Evolutionary conservation across 192 early-diverging fungal species (phyloP).

Genomic region (Diversispora eburnea): DNA sequence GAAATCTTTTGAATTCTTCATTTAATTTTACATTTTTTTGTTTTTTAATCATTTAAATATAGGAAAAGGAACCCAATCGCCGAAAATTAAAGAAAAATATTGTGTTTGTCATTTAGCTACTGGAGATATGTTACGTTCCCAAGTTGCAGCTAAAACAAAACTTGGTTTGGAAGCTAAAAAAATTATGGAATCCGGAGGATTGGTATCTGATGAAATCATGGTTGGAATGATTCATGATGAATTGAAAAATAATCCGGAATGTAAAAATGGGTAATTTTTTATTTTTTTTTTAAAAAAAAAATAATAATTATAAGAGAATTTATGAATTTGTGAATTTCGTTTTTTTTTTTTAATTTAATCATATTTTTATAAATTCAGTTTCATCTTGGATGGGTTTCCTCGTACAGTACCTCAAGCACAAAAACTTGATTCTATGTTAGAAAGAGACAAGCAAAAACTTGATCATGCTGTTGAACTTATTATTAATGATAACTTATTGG

Average conservation of each 20-base stretch:
- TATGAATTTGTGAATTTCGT: too few species aligned
- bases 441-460: slow-evolving; percentile 66
- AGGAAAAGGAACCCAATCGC: slow-evolving; percentile 94
- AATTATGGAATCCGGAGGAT: slow-evolving; percentile 97
- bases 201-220: slow-evolving; percentile 98
- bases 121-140: slow-evolving; percentile 98
- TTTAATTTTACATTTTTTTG: slow-evolving; percentile 1
- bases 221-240: slow-evolving; percentile 96
- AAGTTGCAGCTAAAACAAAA: slow-evolving; percentile 85
- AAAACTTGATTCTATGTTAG: slow-evolving; percentile 97
- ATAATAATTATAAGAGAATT: background rate
- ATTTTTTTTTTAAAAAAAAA: too few species aligned
- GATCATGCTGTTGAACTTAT: slow-evolving; percentile 89
- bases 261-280: slow-evolving; percentile 76
- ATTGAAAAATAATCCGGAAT: slow-evolving; percentile 89
- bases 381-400: slow-evolving; percentile 99
- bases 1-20: background rate
- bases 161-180: slow-evolving; percentile 96
- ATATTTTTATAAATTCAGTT: slow-evolving; percentile 39
- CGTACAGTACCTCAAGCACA: slow-evolving; percentile 96
- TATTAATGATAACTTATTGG: slow-evolving; percentile 91
- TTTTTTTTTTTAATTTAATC: slow-evolving; percentile 8
- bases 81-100: slow-evolving; percentile 91
- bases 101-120: slow-evolving; percentile 98
- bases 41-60: slow-evolving; percentile 1